A percentile compares a stretch with the other conserved stretches of the same genome.
phyloP scores from a whole-genome alignment of 208 protist species.

The Trypanosoma melophagium region DNA sequence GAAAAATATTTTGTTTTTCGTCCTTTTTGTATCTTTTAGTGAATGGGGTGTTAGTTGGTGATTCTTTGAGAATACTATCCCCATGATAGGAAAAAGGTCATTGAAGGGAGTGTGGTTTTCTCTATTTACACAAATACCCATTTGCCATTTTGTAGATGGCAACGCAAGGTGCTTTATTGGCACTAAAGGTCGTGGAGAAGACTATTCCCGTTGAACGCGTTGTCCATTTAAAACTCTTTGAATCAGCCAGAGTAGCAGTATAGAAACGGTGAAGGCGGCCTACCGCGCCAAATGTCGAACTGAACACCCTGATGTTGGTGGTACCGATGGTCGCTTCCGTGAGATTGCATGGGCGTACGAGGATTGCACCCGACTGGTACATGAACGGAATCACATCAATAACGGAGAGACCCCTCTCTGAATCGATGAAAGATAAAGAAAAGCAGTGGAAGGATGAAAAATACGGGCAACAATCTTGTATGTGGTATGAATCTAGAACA shows the following conservation, averaged over 20 bases:
- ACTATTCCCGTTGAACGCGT: background rate
- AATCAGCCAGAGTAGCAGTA: constrained; percentile 19
- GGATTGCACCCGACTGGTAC: constrained; percentile 17
- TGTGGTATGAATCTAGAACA: constrained; percentile 10
- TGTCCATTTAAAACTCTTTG: constrained; percentile 22
- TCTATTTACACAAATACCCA: background rate
- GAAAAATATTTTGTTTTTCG: no score
- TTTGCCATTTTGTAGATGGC: no score
- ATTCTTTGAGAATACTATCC: background rate
- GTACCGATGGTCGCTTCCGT: constrained; percentile 28
- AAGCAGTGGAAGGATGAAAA: background rate
- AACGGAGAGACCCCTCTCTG: background rate
- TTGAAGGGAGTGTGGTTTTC: background rate
- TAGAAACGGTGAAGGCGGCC: constrained; percentile 22
- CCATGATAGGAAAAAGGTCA: constrained; percentile 5
- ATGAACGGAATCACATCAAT: background rate
- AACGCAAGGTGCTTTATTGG: constrained; percentile 1
- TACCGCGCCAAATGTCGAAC: constrained; percentile 31
- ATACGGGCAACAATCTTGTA: background rate
- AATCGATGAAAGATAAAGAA: no score
- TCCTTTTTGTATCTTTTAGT: background rate
- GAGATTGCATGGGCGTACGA: constrained; percentile 29
- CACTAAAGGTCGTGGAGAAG: background rate
- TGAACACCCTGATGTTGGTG: constrained; percentile 37
- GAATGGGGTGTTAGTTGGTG: background rate